Evolutionary conservation across 2,329 filamentous ascomycete genomes (phyloP), one percentile per base, ranked within the genome.

Genomic region (Apiospora pterosperma): DNA sequence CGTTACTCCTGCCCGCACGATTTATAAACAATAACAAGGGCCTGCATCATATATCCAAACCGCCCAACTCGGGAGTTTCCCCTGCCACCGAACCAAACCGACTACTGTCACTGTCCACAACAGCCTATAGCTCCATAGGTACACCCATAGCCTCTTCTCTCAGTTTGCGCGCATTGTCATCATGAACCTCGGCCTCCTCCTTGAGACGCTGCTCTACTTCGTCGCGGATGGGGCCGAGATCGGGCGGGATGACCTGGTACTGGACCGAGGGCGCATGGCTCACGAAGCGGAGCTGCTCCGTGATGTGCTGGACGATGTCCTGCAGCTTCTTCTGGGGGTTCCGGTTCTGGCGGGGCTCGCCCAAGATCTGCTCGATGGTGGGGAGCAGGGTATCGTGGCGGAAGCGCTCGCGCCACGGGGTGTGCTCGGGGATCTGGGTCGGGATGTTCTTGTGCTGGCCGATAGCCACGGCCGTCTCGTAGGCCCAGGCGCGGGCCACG

Each of bases 401-500:
- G 79, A 99, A 99, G 68, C 96, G 93, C 68, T 92, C 89, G 65
- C 93, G 88, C 83, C 95, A 96, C 0, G 93, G 92, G 8, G 95
- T 88, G 72, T 96, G 89, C 39, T 86, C 79, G 0, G 96, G 95
- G 34, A 98, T 90, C 14, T 88, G 85, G 21, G 90, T 86, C 75
- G 84, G 81, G 68, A 97, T 90, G 64, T 87, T 85, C 68, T 90
- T 84, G 66, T 91, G 84, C 64, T 88, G 89, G 69, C 90, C 89
- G 67, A 96, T 92, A 66, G 93, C 93, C 70, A 98, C 92, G 66
- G 92, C 91, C 14, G 96, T 99, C 80, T 99, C 96, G 78, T 97
- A 95, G 28, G 94, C 93, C 96, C 96, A 99, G 36, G 95, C 93
- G 63, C 96, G 91, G 48, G 96, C 96, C 7, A 99, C 96, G 73